Percentiles rank a stretch among this genome's conserved stretches.
phyloP scores from a whole-genome alignment of 306 rosid species.

The Dalbergia oliveri region DNA sequence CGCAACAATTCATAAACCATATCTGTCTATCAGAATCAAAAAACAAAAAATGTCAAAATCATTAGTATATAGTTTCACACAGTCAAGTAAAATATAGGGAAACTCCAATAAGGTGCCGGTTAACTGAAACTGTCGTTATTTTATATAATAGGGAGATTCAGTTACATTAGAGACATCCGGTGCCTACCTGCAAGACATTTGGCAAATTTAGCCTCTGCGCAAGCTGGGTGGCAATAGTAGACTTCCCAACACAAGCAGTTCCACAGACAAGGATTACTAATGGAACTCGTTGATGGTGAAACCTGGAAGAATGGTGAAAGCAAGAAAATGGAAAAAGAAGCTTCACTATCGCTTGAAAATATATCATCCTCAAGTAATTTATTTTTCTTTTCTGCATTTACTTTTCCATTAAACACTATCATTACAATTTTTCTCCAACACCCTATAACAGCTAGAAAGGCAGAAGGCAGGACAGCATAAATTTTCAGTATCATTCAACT shows the following conservation, averaged over 20 bases:
- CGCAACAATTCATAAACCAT: constrained; percentile 98
- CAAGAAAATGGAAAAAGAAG: constrained; percentile 32
- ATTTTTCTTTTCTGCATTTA: constrained; percentile 20
- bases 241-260: constrained; percentile 97
- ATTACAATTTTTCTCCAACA: background rate
- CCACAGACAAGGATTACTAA: constrained; percentile 97
- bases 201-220: constrained; percentile 97
- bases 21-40: constrained; percentile 77
- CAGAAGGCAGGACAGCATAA: constrained; percentile 4
- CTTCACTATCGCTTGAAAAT: constrained; percentile 12
- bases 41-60: constrained; percentile 43
- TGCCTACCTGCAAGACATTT: constrained; percentile 85
- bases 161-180: constrained; percentile 30
- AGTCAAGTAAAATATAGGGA: constrained; percentile 28
- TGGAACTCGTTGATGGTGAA: constrained; percentile 98
- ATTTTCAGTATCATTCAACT: background rate
- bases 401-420: constrained; percentile 10
- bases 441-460: constrained; percentile 7
- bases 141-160: constrained; percentile 24
- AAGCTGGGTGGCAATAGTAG: constrained; percentile 96
- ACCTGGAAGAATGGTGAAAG: constrained; percentile 59
- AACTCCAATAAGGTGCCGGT: constrained; percentile 26
- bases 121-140: constrained; percentile 4
- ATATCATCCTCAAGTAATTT: background rate
- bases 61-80: constrained; percentile 30